Percentiles rank a stretch among this genome's conserved stretches.
These are phyloP conservation scores for Diaporthe sp. DNA, from an alignment of 2,329 filamentous ascomycete genomes.

Conservation along the genomic window DNA sequence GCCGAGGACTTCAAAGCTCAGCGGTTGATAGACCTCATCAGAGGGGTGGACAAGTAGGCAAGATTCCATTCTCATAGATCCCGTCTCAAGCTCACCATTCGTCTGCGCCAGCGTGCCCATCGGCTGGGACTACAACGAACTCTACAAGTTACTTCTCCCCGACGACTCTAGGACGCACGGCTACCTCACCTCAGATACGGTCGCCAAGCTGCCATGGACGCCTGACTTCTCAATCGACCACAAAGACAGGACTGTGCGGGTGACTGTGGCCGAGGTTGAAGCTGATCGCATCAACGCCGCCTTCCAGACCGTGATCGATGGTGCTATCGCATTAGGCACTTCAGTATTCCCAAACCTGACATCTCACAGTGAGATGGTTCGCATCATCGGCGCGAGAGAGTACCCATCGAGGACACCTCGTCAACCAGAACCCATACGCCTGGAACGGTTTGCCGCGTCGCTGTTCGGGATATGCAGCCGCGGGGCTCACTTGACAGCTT, in stretches of 20 bases:
- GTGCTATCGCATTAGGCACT: conserved; percentile 52
- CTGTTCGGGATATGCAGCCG: conserved; percentile 78
- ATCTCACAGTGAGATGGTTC: conserved; percentile 60
- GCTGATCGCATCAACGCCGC: conserved; percentile 50
- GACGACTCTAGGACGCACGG: conserved; percentile 48
- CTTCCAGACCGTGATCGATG: conserved; percentile 57
- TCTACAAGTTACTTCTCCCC: conserved; percentile 47
- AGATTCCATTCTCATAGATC: no score
- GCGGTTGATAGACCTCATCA: conserved; percentile 26
- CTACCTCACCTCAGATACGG: conserved; percentile 46
- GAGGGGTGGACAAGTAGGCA: conserved; percentile 34
- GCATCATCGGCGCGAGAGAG: conserved; percentile 53
- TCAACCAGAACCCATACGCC: conserved; percentile 41
- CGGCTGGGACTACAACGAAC: conserved; percentile 43
- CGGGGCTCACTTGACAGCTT: conserved; percentile 77
- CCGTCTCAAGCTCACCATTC: not conserved
- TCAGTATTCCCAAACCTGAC: conserved; percentile 53
- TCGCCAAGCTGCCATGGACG: conserved; percentile 53
- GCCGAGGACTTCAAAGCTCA: not conserved
- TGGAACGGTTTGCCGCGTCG: conserved; percentile 74
- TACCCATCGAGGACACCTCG: not conserved
- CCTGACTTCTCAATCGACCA: conserved; percentile 54
- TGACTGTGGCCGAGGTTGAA: conserved; percentile 42
- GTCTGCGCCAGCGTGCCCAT: conserved; percentile 48
- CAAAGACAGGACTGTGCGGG: conserved; percentile 49